Evolutionary conservation across 306 rosid genomes (phyloP).

Genomic region (Gastrolobium villosum): DNA sequence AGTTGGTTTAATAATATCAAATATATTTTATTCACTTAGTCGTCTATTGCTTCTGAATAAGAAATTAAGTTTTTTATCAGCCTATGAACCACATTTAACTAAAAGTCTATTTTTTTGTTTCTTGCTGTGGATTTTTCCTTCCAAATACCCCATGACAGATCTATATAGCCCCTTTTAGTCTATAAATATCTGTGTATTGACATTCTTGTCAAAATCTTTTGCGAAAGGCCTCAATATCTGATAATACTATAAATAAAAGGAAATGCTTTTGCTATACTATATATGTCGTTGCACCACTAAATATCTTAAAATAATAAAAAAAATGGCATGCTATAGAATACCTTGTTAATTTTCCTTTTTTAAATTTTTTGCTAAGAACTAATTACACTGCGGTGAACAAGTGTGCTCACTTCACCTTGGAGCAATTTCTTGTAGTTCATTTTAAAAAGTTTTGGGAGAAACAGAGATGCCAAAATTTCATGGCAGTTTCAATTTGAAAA

Average conservation of each 20-base stretch:
- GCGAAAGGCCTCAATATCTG: slow-evolving; percentile 3
- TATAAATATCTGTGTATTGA: slow-evolving; percentile 2
- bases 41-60: slow-evolving; percentile 4
- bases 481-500: background rate
- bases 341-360: background rate
- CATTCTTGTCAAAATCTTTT: slow-evolving; percentile 4
- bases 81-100: slow-evolving; percentile 16
- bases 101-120: slow-evolving; percentile 23
- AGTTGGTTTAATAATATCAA: background rate
- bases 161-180: slow-evolving; percentile 8
- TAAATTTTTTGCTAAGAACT: background rate
- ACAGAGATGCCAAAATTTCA: background rate
- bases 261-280: slow-evolving; percentile 17
- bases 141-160: slow-evolving; percentile 15
- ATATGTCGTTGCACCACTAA: background rate
- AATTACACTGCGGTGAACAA: background rate
- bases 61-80: background rate
- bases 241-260: slow-evolving; percentile 18
- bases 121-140: slow-evolving; percentile 6
- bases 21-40: background rate
- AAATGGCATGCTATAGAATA: background rate
- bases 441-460: background rate
- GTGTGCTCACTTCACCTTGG: slow-evolving; percentile 8
- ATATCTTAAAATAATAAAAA: slow-evolving; percentile 8
- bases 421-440: slow-evolving; percentile 2